Evolutionary conservation across 306 rosid genomes (phyloP).

Genomic region (Heteromeles arbutifolia): DNA sequence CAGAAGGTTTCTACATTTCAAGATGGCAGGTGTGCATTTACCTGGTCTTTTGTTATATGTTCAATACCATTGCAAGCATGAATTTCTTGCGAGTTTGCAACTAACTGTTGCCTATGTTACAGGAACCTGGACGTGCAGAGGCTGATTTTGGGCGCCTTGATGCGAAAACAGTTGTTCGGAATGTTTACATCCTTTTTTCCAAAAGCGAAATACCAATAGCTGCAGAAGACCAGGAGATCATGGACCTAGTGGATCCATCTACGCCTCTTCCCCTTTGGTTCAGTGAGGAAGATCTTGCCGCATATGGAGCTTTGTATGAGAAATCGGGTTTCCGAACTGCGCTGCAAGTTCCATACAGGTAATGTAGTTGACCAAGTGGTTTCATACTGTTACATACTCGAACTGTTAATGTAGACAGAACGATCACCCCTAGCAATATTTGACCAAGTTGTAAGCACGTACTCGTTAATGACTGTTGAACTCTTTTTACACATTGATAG

Average conservation of each 20-base stretch:
- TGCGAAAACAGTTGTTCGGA: slow-evolving; percentile 55
- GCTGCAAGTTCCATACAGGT: slow-evolving; percentile 76
- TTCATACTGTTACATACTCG: background rate
- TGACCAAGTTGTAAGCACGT: background rate
- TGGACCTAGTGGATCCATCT: slow-evolving; percentile 73
- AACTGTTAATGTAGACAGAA: background rate
- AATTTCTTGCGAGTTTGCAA: background rate
- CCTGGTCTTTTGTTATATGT: background rate
- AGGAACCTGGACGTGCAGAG: slow-evolving; percentile 83
- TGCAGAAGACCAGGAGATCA: slow-evolving; percentile 63
- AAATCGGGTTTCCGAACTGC: slow-evolving; percentile 73
- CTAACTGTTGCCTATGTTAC: background rate
- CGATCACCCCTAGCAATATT: background rate
- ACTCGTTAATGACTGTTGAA: background rate
- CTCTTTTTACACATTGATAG: slow-evolving; percentile 18
- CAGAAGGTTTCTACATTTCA: slow-evolving; percentile 73
- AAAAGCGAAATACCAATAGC: slow-evolving; percentile 69
- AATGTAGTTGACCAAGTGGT: background rate
- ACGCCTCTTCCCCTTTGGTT: slow-evolving; percentile 79
- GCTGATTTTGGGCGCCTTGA: slow-evolving; percentile 76
- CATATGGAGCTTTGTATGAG: slow-evolving; percentile 58
- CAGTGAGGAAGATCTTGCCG: slow-evolving; percentile 60
- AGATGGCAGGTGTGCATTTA: slow-evolving; percentile 54
- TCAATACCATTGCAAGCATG: background rate
- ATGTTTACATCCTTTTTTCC: slow-evolving; percentile 74